Evolutionary conservation across 176 grass and related monocot genomes (phyloP), one percentile per base, ranked within the genome.

Genomic region (Avena insularis): DNA sequence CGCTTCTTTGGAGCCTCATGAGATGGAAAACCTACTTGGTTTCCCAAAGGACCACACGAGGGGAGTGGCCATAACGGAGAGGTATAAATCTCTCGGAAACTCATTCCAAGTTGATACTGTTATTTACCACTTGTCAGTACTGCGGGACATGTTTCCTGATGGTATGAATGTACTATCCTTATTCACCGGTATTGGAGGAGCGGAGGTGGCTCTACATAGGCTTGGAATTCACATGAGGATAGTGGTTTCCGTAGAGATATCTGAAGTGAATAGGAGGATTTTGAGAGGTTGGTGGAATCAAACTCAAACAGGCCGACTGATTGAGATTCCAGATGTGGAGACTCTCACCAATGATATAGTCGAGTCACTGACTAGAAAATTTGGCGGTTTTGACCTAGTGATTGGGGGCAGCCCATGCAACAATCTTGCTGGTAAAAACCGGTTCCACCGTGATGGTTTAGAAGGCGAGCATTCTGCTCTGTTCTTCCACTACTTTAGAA

Each of bases 21-120:
- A 98, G 89, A 90, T 95, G 47, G 93, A 98, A 54, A 87, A 82
- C 12, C 21, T 98, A 12, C 69, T 98, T n/a, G 96, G 96, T 21
- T 98, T 94, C 69, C 93, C 92, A 0, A 88, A 71, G 60, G 83
- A 95, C 60, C 96, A 98, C 46, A 98, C 96, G 6, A 95, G 92
- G 12, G 96, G 90, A 21, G 48, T 88, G 54, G 87, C 53, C 64
- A 84, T 84, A 77, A 95, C 84, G 0, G 90, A 98, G 19, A 89
- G 95, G n/a, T 95, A 91, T 13, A 86, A 31, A 53, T 89, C 95
- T 0, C 55, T 95, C 0, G 95, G 91, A 9, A 98, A 98, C 73
- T 92, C 95, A 1, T 98, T 98, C 61, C 95, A 98, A 15, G 93
- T 98, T 12, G 91, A 98, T 63, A 98, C 93, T 0, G 93, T 98